Evolutionary conservation across 2,329 filamentous ascomycete species (phyloP).

Genomic region (Dactylellina parvicollis): DNA sequence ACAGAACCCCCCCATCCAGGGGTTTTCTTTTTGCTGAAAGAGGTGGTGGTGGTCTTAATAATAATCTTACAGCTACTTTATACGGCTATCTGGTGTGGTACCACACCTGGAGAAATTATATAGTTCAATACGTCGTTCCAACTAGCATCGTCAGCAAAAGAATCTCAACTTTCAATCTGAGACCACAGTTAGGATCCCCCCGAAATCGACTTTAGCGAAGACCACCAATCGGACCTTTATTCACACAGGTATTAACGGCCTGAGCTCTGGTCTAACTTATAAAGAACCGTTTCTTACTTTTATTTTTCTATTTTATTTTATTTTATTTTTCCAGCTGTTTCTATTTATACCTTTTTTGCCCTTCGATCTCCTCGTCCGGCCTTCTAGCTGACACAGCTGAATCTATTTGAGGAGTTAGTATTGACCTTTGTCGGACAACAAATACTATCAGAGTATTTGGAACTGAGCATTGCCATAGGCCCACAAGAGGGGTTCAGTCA

Average conservation of each 20-base stretch:
- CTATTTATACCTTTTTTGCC: constrained; percentile 44
- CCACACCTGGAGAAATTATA: constrained; percentile 53
- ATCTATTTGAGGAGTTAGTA: constrained; percentile 52
- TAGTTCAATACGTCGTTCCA: constrained; percentile 43
- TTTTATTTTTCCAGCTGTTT: constrained; percentile 23
- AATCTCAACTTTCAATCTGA: constrained; percentile 52
- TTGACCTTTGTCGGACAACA: constrained; percentile 53
- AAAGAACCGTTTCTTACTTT: constrained; percentile 38
- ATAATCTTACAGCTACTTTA: constrained; percentile 49
- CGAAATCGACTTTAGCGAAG: constrained; percentile 39
- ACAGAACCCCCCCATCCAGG: constrained; percentile 47
- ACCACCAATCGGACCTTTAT: constrained; percentile 54
- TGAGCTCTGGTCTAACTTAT: constrained; percentile 46
- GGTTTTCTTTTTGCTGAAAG: constrained; percentile 24
- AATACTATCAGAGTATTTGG: constrained; percentile 42
- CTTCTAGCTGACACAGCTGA: constrained; percentile 53
- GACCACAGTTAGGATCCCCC: constrained; percentile 47
- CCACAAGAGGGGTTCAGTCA: constrained; percentile 45
- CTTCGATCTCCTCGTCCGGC: constrained; percentile 21
- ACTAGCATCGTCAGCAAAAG: constrained; percentile 51
- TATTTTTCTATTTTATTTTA: constrained; percentile 23
- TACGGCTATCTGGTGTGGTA: constrained; percentile 41
- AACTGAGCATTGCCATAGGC: constrained; percentile 45
- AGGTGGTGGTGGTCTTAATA: constrained; percentile 22
- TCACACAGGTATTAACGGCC: constrained; percentile 39